These are phyloP conservation scores for Suhomyces anneliseae DNA, from an alignment of 1,139 yeast species.

Conservation along the genomic window DNA sequence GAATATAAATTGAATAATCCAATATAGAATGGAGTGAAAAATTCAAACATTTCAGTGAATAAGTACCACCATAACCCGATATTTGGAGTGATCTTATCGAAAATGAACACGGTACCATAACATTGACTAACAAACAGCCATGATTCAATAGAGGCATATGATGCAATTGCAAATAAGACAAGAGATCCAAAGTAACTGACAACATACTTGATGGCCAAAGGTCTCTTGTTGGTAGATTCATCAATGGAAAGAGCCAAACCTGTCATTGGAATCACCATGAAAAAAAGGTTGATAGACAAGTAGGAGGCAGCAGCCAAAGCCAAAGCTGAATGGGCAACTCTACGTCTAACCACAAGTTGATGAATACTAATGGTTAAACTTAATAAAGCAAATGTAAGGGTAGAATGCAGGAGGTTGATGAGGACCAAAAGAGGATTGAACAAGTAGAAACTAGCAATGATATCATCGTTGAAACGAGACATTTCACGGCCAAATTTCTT, in stretches of 20 bases:
- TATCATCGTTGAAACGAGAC: conserved; percentile 36
- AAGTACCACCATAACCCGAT: conserved; percentile 98
- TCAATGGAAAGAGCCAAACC: conserved; percentile 31
- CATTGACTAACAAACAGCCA: conserved; percentile 56
- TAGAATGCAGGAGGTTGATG: conserved; percentile 68
- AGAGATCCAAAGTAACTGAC: conserved; percentile 27
- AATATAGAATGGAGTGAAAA: conserved; percentile 79
- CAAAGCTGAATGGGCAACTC: conserved; percentile 47
- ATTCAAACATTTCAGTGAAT: conserved; percentile 92
- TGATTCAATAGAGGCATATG: conserved; percentile 35
- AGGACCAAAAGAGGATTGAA: conserved; percentile 78
- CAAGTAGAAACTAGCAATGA: conserved; percentile 63
- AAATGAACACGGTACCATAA: conserved; percentile 60
- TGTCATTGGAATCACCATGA: conserved; percentile 55
- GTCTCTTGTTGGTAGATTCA: not conserved
- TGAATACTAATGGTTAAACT: conserved; percentile 53
- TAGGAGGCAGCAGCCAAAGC: conserved; percentile 65
- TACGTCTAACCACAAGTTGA: conserved; percentile 43
- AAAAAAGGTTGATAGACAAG: conserved; percentile 61
- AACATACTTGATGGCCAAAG: conserved; percentile 20
- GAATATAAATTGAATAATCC: conserved; percentile 80
- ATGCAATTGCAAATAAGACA: conserved; percentile 35
- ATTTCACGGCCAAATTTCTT: conserved; percentile 16
- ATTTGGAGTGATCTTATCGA: conserved; percentile 76
- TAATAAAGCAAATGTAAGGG: conserved; percentile 60